Percentiles rank a stretch among this genome's conserved stretches.
phyloP scores from a whole-genome alignment of 73 alveolate species.

The Paramecium tetraurelia region DNA sequence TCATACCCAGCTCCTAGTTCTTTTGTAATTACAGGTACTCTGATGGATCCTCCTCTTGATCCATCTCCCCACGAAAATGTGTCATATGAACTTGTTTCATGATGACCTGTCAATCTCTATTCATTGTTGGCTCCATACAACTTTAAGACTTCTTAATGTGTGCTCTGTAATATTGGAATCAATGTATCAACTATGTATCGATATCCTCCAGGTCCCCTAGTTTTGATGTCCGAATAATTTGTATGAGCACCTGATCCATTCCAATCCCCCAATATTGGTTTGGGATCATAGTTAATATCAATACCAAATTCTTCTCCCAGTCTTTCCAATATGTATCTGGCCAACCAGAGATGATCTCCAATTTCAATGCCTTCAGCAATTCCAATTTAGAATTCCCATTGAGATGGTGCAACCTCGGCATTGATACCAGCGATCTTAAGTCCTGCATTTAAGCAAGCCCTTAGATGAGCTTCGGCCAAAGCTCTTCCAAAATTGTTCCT shows the following conservation, averaged over 20 bases:
- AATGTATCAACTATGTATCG: constrained; percentile 52
- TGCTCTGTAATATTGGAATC: constrained; percentile 54
- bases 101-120: constrained; percentile 82
- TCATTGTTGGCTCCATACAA: constrained; percentile 83
- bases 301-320: constrained; percentile 65
- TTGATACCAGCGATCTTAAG: constrained; percentile 86
- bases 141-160: constrained; percentile 60
- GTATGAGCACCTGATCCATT: constrained; percentile 95
- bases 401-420: constrained; percentile 93
- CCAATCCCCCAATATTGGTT: constrained; percentile 77
- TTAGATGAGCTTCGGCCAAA: constrained; percentile 81
- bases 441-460: constrained; percentile 87
- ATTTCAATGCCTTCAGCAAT: constrained; percentile 86
- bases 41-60: constrained; percentile 87
- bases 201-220: constrained; percentile 79
- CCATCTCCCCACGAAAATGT: constrained; percentile 86
- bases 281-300: constrained; percentile 57
- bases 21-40: constrained; percentile 85
- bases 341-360: constrained; percentile 91
- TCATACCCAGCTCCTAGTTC: constrained; percentile 69
- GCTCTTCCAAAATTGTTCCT: constrained; percentile 83
- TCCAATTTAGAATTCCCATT: constrained; percentile 93
- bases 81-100: constrained; percentile 79
- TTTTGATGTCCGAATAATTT: constrained; percentile 77
- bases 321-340: constrained; percentile 71